Evolutionary conservation across 176 grass and related monocot species (phyloP).

Genomic region (Oryza australiensis): DNA sequence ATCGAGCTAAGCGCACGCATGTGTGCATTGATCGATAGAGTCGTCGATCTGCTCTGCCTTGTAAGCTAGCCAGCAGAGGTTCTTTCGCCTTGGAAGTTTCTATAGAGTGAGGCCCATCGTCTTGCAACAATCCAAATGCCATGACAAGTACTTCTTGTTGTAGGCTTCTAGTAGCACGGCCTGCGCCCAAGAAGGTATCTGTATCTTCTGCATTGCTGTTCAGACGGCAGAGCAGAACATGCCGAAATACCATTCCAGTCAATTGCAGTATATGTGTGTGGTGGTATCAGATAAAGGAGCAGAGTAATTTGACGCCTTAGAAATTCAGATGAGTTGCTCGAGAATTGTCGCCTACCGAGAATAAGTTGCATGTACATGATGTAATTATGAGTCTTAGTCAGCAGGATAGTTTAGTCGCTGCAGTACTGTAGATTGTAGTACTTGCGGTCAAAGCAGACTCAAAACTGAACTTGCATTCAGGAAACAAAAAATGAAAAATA

Average conservation of each 20-base stretch:
- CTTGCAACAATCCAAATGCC: slow-evolving; percentile 24
- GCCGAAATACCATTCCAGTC: neutral
- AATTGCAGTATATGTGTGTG: neutral
- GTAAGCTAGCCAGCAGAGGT: neutral
- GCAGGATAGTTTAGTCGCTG: neutral
- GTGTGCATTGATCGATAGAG: neutral
- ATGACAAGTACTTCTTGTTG: slow-evolving; percentile 17
- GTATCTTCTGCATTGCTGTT: slow-evolving; percentile 9
- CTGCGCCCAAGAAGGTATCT: slow-evolving; percentile 27
- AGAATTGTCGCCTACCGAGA: too few species aligned
- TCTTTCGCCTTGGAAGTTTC: slow-evolving; percentile 28
- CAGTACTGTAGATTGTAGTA: neutral
- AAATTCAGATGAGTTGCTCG: neutral
- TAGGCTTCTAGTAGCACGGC: neutral
- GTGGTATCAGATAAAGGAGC: neutral
- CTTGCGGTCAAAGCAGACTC: neutral
- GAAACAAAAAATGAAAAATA: neutral
- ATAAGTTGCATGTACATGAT: neutral
- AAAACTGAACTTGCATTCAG: neutral
- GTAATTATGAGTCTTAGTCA: neutral
- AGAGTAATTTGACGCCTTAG: neutral
- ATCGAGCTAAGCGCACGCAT: neutral
- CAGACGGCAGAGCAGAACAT: slow-evolving; percentile 19
- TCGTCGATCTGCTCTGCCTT: slow-evolving; percentile 32
- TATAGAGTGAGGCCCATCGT: slow-evolving; percentile 8